These are phyloP conservation scores for Pelargonium cotyledonis DNA, from an alignment of 441 rosid genomes.

Conservation along the genomic window DNA sequence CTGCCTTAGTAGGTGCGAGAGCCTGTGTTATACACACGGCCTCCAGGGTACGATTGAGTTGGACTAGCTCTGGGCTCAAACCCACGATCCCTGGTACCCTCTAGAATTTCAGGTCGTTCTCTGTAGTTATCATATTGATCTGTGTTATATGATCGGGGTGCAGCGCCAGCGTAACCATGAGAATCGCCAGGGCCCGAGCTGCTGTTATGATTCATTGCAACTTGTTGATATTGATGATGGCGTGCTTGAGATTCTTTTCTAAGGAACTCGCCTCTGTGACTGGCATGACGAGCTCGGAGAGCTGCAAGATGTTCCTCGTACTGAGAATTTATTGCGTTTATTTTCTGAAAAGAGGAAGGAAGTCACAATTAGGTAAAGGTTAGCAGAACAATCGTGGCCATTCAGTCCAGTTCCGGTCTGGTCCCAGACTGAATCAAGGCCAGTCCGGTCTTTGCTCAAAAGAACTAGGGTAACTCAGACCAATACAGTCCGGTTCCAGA, in stretches of 20 bases:
- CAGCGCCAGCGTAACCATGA: constrained; percentile 37
- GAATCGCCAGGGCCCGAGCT: constrained; percentile 34
- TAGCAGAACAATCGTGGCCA: not conserved
- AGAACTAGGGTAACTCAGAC: no score
- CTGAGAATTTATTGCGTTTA: constrained; percentile 54
- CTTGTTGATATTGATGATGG: constrained; percentile 53
- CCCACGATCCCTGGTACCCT: constrained; percentile 48
- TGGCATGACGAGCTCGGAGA: constrained; percentile 53
- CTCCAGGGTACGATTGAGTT: constrained; percentile 41
- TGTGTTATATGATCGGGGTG: constrained; percentile 34
- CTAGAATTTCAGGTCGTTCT: constrained; percentile 44
- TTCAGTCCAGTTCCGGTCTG: no score
- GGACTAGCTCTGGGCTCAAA: constrained; percentile 39
- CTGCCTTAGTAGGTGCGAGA: constrained; percentile 45
- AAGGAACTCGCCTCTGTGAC: constrained; percentile 60
- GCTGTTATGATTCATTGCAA: constrained; percentile 33
- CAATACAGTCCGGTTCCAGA: no score
- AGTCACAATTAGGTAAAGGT: not conserved
- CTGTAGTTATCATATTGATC: constrained; percentile 49
- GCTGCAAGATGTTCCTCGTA: constrained; percentile 61
- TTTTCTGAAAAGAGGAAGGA: constrained; percentile 40
- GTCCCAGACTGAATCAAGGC: no score
- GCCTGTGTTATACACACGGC: constrained; percentile 40
- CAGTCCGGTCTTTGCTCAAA: no score
- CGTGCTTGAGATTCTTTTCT: constrained; percentile 53